These are phyloP conservation scores for Kentomonas sorsogonicus DNA, from an alignment of 208 protist genomes.

Conservation along the genomic window DNA sequence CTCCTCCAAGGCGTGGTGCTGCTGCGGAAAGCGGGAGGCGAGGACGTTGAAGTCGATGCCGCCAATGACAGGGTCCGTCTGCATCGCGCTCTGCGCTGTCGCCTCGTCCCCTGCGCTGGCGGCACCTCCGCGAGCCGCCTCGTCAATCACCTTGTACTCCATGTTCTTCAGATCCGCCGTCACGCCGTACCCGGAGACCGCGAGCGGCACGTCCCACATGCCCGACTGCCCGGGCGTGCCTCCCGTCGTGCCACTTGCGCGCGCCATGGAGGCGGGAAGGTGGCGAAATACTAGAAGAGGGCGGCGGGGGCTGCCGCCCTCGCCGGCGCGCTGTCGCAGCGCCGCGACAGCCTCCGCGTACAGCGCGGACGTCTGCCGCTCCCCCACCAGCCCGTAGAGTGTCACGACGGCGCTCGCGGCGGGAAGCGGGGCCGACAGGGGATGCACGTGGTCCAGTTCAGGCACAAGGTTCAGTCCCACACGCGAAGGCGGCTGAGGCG, in stretches of 20 bases:
- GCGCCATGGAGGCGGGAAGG: slow-evolving; percentile 29
- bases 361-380: slow-evolving; percentile 24
- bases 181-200: slow-evolving; percentile 92
- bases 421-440: not conserved
- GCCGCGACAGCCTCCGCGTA: slow-evolving; percentile 20
- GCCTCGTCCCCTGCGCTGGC: slow-evolving; percentile 6
- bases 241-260: slow-evolving; percentile 13
- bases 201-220: slow-evolving; percentile 35
- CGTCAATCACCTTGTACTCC: slow-evolving; percentile 96
- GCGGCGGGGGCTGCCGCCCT: not conserved
- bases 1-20: slow-evolving; percentile 24
- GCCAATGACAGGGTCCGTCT: slow-evolving; percentile 15
- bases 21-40: slow-evolving; percentile 27
- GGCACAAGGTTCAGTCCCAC: not conserved
- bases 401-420: slow-evolving; percentile 22
- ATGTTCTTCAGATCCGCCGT: slow-evolving; percentile 94
- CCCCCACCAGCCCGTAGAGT: slow-evolving; percentile 60
- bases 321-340: not conserved
- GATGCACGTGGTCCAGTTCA: slow-evolving; percentile 14
- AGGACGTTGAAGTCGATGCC: slow-evolving; percentile 39
- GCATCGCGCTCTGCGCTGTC: not conserved
- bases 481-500: not conserved
- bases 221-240: not conserved
- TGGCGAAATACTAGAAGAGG: slow-evolving; percentile 53
- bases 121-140: slow-evolving; percentile 33